Base-by-base conservation (phyloP, 1,284 basidiomycete genomes). In the Sanguinoderma infundibulare region DNA sequence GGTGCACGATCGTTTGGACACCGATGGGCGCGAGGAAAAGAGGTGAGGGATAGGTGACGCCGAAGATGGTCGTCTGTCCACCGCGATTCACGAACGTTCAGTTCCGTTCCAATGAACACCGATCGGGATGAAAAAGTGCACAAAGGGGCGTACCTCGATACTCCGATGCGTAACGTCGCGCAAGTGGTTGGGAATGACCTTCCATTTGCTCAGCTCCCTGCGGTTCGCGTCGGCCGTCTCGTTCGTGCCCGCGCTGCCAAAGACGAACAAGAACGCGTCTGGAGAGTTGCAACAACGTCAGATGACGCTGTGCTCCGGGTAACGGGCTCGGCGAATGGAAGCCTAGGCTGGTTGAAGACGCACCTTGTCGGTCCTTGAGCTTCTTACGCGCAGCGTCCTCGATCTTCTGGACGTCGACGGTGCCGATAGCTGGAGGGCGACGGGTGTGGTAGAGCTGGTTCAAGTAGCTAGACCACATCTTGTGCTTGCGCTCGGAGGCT, bases 11-110 rank as follows among this genome's bases (percentile, higher is more conserved):
- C 14, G 83, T 86, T 69, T 93, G 92, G 2, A 90, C 87, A 5
- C 91, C 91, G 40, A 95, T 83, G 0, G 91, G 91, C 1, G 87
- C 89, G 54, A 94, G 75, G 59, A 92, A 77, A 14, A 94, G 68
- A 0, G 92, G 91, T 1, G 85, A 79, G 3, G 83, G 74, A 58
- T 89, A 77, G 39, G 78, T 88, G 36, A 87, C 82, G 2, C 91
- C 92, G 69, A 94, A 89, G 40, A 54, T 20, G 15, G 40, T 55
- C 17, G 53, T 55, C 53, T 55, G 24, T 9, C 17, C 26, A 90
- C 77, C 14, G 83, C 87, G 2, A 83, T n/a, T n/a, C n/a, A 87
- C 88, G 22, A 38, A 24, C 0, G 9, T 32, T 5, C 12, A 20
- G 24, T 32, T 7, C 15, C 28, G 26, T 49, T 32, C 24, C 9